Percentiles rank a stretch among this genome's conserved stretches.
Conservation (phyloP, 441 rosid genomes). For the Theobroma grandiflorum region DNA sequence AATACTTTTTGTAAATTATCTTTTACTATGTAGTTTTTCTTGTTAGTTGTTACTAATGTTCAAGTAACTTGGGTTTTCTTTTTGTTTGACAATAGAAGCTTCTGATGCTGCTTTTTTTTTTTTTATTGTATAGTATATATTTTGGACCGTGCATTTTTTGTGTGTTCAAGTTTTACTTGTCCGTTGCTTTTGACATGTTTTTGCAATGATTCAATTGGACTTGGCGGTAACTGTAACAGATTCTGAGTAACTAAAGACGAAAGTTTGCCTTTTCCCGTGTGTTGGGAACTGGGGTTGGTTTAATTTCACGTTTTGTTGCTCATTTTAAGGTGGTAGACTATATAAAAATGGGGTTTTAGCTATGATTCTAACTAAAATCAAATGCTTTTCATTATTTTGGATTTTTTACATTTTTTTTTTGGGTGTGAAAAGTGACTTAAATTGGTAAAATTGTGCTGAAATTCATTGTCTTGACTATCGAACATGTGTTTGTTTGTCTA, state of each 20-base stretch:
- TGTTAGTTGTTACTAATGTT: background rate
- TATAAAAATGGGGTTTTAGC: background rate
- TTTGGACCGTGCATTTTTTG: background rate
- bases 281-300: conserved; percentile 2
- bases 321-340: background rate
- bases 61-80: background rate
- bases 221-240: background rate
- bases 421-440: background rate
- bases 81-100: conserved; percentile 13
- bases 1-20: no score
- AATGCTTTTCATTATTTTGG: background rate
- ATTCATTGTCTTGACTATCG: background rate
- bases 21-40: background rate
- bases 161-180: no score
- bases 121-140: background rate
- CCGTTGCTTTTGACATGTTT: no score
- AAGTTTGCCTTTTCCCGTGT: background rate
- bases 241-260: background rate
- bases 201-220: background rate
- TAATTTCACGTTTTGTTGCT: background rate
- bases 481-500: background rate
- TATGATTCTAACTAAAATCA: background rate
- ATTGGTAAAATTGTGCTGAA: conserved; percentile 7
- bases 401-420: background rate
- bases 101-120: background rate